Evolutionary conservation across 1,284 basidiomycete species (phyloP), one percentile per base, ranked within the genome.

Genomic region (Ceratorhiza oryzae-sativae): DNA sequence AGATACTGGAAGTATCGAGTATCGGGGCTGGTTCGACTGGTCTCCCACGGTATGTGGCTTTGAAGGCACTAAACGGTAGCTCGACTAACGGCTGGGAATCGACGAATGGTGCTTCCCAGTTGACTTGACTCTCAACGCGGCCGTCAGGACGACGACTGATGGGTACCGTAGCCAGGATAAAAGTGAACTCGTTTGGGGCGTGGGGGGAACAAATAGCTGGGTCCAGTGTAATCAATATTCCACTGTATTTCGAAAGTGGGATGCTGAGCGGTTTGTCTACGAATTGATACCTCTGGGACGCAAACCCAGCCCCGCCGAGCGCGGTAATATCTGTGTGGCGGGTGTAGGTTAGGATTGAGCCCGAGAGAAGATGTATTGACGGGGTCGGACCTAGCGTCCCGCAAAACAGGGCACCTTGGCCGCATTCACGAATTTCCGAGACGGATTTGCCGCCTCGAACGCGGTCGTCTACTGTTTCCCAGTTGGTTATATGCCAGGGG

Each of bases 401-500:
- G 23, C 55, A 20, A 48, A 70, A 70, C 55, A 41, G 10, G 2
- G 59, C 67, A 46, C 67, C 67, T 18, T 46, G 27, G 8, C 20
- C 42, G 27, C 51, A 30, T 25, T 58, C 20, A 20, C 53, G 42
- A 46, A 70, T 41, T 3, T 9, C 39, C 13, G 67, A 70, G 2
- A 70, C 42, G 3, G 67, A 49, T 32, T 59, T 59, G 4, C 67
- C 67, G 30, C 67, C 55, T 20, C 67, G 55, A 48, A 70, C 27
- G 42, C 67, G 67, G 55, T 70, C 67, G 42, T 59, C 67, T 23
- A 70, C 55, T 20, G 55, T 59, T 46, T 70, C 41, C 67, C 67
- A 70, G 53, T 46, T 42, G 32, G 18, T 27, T 18, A 46, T 20
- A 32, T 20, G n/a, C 53, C 65, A 59, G 9, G 67, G 67, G n/a